Base-by-base conservation (phyloP, 2,329 filamentous ascomycete species). In the Aspergillus sclerotialis region DNA sequence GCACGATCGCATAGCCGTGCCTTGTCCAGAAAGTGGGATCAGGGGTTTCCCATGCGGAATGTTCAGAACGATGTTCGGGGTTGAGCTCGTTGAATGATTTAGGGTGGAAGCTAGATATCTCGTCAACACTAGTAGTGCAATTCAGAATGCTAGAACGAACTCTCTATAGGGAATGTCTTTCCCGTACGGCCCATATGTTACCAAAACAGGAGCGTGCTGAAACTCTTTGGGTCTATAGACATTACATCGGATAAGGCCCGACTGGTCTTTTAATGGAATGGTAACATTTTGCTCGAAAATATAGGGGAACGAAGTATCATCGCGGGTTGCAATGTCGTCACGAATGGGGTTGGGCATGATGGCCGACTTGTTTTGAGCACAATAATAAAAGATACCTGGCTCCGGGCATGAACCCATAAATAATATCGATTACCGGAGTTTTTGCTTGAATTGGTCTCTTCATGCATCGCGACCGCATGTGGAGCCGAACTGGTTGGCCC, bases 171-270 rank as follows among this genome's bases (percentile, higher is more conserved):
- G 73, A 23, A 84, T 81, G 45, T 85, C 80, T 46, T 86, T 85
- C 29, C 82, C 81, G 43, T 85, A 85, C 0, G 82, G 82, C 0
- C 81, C 81, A 43, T 85, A 85, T 0, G 80, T 85, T 2, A 82
- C 74, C 7, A 85, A 54, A 0, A 82, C 80, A 0, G 82, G 81
- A 14, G 43, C 40, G 55, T 63, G 46, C 14, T 64, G 54, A 1
- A 40, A 28, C 6, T 37, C 42, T 30, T 68, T 70, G 1, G 70
- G 70, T 2, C 69, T 58, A 42, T 73, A 75, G 2, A 74, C 63
- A 49, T 73, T 75, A 48, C 61, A 66, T 8, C 71, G 54, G 4
- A 74, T 61, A 3, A 70, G 52, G 3, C 67, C 63, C 5, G 48
- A 44, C 10, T 38, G 12, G 24, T 58, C 47, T 38, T 65, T 67